Conservation (phyloP, 2,329 filamentous ascomycete genomes). For the Clonostachys byssicola region DNA sequence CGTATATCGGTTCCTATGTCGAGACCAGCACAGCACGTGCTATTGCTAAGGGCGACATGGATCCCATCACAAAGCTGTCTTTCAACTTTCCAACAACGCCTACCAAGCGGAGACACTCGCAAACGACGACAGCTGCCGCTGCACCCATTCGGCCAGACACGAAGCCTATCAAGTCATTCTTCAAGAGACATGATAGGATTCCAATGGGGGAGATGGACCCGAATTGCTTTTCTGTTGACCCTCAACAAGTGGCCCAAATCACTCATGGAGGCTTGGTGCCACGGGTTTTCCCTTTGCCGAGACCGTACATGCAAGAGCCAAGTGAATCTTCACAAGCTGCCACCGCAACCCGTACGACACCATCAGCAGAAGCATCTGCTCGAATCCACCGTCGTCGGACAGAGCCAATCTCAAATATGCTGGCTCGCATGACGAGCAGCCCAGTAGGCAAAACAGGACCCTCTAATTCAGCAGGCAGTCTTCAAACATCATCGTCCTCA, state of each 20-base stretch:
- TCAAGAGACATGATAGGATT: slow-evolving; percentile 44
- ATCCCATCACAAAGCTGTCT: slow-evolving; percentile 81
- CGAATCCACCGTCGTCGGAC: slow-evolving; percentile 43
- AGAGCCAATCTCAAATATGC: slow-evolving; percentile 43
- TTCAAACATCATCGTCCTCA: slow-evolving; percentile 3
- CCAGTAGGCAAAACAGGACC: slow-evolving; percentile 9
- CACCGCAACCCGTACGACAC: too few relatives aligned
- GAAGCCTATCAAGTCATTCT: slow-evolving; percentile 53
- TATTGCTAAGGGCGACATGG: slow-evolving; percentile 76
- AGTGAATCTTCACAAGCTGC: not conserved
- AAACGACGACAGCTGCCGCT: slow-evolving; percentile 14
- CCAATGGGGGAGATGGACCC: slow-evolving; percentile 60
- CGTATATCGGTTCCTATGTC: slow-evolving; percentile 75
- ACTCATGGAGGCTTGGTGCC: slow-evolving; percentile 45
- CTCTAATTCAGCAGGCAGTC: slow-evolving; percentile 5
- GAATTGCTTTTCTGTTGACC: slow-evolving; percentile 54
- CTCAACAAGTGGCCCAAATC: slow-evolving; percentile 38
- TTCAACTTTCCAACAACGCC: slow-evolving; percentile 39
- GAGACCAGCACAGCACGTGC: slow-evolving; percentile 65
- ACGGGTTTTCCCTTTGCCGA: slow-evolving; percentile 53
- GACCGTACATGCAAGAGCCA: slow-evolving; percentile 45
- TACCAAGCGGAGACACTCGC: slow-evolving; percentile 34
- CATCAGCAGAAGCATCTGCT: slow-evolving; percentile 22
- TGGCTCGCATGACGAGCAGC: slow-evolving; percentile 16
- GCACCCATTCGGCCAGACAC: slow-evolving; percentile 15